Base-by-base conservation (phyloP, 257 asterid species). In the Linderniella brevidens region DNA sequence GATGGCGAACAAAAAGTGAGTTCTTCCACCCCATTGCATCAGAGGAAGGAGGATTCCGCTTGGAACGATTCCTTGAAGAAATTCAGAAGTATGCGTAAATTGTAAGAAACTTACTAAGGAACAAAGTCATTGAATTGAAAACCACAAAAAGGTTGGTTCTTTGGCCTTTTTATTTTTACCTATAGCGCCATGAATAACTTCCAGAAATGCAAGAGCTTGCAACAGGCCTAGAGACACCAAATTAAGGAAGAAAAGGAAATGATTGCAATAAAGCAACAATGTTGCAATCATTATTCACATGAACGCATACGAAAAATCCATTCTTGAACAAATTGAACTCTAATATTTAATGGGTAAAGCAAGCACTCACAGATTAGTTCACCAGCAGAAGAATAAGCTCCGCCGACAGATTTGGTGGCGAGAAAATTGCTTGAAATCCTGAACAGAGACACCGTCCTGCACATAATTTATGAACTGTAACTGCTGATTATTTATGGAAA, bases 21-120 rank as follows among this genome's bases (percentile, higher is more conserved):
- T 74, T 74, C 88, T 74, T 63, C 97, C 98, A 63, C 87, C 93
- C 98, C 98, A 84, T 64, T 88, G 98, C 93, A 84, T 64, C 72
- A 88, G 68, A 52, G 98, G 95, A 58, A 84, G 68, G 58, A 80
- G 19, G 44, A 64, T 55, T 19, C 95, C 98, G 71, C 86, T 88
- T 1, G 98, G 93, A 72, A 80, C 95, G 69, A 84, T 71, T 69
- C 98, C 98, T 88, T 57, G 17, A 48, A 62, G n/a, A n/a, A n/a
- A n/a, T n/a, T n/a, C n/a, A n/a, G n/a, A n/a, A n/a, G n/a, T n/a
- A n/a, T n/a, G n/a, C n/a, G n/a, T n/a, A n/a, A n/a, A n/a, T n/a
- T n/a, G n/a, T 53, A 52, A 44, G 41, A 50, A 55, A 20, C 41
- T 35, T n/a, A 17, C 40, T 54, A 58, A 11, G 17, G 12, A 55